These are phyloP conservation scores for Didymella segeticola DNA, from an alignment of 2,329 filamentous ascomycete genomes.

Conservation along the genomic window DNA sequence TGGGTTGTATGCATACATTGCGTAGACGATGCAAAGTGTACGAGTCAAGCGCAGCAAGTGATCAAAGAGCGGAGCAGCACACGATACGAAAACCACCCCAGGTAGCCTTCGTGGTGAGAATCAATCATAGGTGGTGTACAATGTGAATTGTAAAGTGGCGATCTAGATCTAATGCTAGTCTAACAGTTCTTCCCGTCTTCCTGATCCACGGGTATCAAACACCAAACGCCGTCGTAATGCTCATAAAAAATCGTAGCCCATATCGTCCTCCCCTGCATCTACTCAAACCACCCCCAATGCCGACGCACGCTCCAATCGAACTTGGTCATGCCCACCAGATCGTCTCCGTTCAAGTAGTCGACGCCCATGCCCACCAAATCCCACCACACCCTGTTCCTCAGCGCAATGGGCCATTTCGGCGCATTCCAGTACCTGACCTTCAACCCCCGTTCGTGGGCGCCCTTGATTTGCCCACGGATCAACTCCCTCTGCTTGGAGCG, in stretches of 20 bases:
- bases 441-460: conserved; percentile 59
- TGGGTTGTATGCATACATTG: conserved; percentile 55
- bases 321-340: conserved; percentile 57
- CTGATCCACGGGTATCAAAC: background rate
- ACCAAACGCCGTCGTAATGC: conserved; percentile 11
- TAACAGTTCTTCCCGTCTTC: background rate
- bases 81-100: no score
- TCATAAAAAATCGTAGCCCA: conserved; percentile 1
- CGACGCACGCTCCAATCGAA: conserved; percentile 54
- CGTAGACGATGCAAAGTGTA: conserved; percentile 33
- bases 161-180: conserved; percentile 1
- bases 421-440: conserved; percentile 65
- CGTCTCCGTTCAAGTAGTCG: conserved; percentile 65
- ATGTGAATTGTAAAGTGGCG: background rate
- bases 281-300: conserved; percentile 34
- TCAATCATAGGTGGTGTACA: no score
- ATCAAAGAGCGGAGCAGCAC: no score
- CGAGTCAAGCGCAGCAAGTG: no score
- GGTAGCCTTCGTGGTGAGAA: no score
- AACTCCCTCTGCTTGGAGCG: conserved; percentile 53
- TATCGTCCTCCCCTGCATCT: background rate
- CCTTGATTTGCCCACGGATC: conserved; percentile 60
- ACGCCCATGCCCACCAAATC: conserved; percentile 61
- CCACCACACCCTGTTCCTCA: conserved; percentile 63
- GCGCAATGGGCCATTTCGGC: conserved; percentile 61